These are phyloP conservation scores for Cyberlindnera mycetangii DNA, from an alignment of 805 yeast genomes.

Conservation along the genomic window DNA sequence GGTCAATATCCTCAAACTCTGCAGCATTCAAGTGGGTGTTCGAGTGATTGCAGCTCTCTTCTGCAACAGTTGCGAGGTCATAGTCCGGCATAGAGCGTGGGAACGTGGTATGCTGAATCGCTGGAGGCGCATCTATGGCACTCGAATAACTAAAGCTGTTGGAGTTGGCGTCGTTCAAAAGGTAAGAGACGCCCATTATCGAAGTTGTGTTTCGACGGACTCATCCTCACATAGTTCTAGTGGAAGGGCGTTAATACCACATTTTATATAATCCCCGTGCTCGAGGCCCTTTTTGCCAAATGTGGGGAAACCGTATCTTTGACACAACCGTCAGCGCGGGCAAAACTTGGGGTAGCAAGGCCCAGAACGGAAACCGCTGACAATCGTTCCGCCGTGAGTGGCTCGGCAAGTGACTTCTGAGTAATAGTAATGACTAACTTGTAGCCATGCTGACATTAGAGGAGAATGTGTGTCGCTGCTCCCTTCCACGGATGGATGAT, in stretches of 20 bases:
- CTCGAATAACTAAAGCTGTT: neutral
- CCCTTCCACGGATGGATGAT: neutral
- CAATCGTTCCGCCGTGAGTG: neutral
- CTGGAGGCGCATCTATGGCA: neutral
- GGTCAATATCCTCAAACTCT: conserved; percentile 3
- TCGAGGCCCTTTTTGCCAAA: no score
- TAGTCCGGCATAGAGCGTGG: conserved; percentile 4
- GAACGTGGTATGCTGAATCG: neutral
- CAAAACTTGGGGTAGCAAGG: neutral
- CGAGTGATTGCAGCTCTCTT: neutral
- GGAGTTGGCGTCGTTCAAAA: neutral
- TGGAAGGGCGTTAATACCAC: neutral
- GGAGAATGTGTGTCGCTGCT: no score
- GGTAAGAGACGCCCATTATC: conserved; percentile 1
- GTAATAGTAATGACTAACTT: no score
- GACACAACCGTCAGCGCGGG: neutral
- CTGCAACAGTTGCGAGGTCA: conserved; percentile 3
- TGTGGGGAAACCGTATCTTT: neutral
- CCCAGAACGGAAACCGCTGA: neutral
- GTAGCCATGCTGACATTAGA: no score
- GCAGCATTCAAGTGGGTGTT: neutral
- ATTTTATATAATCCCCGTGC: no score
- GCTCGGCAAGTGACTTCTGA: no score
- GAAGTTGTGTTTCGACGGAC: no score
- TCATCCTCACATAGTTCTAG: no score